A percentile compares a stretch with the other conserved stretches of the same genome.
Evolutionary conservation across 1,139 yeast species (phyloP).

Genomic region (Lodderomyces elongisporus): DNA sequence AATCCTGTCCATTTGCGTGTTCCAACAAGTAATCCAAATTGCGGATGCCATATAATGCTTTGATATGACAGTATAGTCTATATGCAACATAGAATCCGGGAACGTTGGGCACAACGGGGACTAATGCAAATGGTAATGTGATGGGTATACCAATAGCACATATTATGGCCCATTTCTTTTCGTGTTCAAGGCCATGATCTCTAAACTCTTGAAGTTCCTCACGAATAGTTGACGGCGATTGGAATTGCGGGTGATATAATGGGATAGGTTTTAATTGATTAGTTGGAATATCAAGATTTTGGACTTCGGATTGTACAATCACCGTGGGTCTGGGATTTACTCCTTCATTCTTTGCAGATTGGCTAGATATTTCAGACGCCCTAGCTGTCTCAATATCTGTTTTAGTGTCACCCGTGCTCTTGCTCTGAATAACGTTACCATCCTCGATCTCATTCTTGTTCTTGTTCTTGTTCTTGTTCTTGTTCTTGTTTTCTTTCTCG

Average conservation of each 20-base stretch:
- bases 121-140: slow-evolving; percentile 70
- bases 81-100: slow-evolving; percentile 88
- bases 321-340: too few species aligned
- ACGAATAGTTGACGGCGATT: slow-evolving; percentile 27
- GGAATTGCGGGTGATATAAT: slow-evolving; percentile 38
- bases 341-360: too few species aligned
- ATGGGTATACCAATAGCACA: slow-evolving; percentile 69
- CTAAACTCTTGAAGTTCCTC: slow-evolving; percentile 28
- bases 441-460: slow-evolving; percentile 1
- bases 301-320: slow-evolving; percentile 31
- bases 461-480: slow-evolving; percentile 1
- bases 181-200: slow-evolving; percentile 23
- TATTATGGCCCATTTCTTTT: slow-evolving; percentile 29
- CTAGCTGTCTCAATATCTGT: slow-evolving; percentile 8
- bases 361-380: too few species aligned
- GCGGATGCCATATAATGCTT: slow-evolving; percentile 71
- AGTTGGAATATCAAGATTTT: slow-evolving; percentile 23
- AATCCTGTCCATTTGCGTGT: slow-evolving; percentile 11
- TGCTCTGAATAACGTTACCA: background rate
- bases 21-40: slow-evolving; percentile 53
- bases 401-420: too few species aligned
- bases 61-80: slow-evolving; percentile 78
- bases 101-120: slow-evolving; percentile 91
- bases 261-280: slow-evolving; percentile 39
- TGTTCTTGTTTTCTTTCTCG: background rate